Evolutionary conservation across 106 monocot species (phyloP).

Genomic region (Phalaenopsis aphrodite): DNA sequence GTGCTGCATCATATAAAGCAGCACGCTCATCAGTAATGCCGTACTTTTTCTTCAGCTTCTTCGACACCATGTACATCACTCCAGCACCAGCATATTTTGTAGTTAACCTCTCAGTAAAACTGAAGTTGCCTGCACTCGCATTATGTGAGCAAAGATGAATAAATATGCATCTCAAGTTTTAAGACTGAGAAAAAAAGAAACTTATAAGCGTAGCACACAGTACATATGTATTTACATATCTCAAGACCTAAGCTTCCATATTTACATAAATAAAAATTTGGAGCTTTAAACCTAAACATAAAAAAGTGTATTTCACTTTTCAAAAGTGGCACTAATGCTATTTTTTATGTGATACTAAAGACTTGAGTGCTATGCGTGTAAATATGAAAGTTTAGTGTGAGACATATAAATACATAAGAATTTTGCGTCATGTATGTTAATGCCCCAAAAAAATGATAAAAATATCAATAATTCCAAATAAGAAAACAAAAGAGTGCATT

Average conservation of each 20-base stretch:
- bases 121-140: conserved; percentile 76
- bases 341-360: too few relatives aligned
- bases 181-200: neutral
- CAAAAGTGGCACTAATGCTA: too few relatives aligned
- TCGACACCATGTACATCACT: conserved; percentile 90
- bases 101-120: conserved; percentile 49
- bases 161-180: neutral
- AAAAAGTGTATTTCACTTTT: too few relatives aligned
- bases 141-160: neutral
- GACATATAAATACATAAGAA: too few relatives aligned
- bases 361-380: too few relatives aligned
- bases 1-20: conserved; percentile 77
- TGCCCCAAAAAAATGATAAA: neutral
- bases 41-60: conserved; percentile 97
- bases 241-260: too few relatives aligned
- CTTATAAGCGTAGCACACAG: too few relatives aligned
- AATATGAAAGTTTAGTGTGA: too few relatives aligned
- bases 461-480: neutral
- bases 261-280: too few relatives aligned
- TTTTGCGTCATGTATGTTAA: too few relatives aligned
- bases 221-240: too few relatives aligned
- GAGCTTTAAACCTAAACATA: too few relatives aligned
- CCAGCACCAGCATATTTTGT: conserved; percentile 92
- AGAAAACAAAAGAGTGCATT: neutral
- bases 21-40: conserved; percentile 92